Percentiles rank a stretch among this genome's conserved stretches.
Conservation (phyloP, 306 rosid genomes). For the Lathyrus tuberosus region DNA sequence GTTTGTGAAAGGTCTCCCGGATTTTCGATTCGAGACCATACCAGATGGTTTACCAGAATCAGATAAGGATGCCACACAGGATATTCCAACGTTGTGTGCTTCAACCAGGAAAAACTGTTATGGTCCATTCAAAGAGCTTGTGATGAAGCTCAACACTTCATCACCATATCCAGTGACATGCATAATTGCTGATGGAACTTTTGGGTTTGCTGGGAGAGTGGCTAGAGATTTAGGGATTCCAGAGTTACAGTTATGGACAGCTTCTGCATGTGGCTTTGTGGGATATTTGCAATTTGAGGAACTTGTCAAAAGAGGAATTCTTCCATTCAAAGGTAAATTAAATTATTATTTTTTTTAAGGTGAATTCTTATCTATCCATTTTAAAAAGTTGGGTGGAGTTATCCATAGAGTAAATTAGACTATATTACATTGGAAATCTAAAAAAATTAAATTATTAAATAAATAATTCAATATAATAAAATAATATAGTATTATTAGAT, state of each 20-base stretch:
- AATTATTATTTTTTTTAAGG: too few relatives aligned
- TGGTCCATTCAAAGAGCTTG: slow-evolving; percentile 26
- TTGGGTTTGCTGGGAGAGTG: slow-evolving; percentile 18
- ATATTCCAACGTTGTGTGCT: neutral
- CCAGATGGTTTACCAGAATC: slow-evolving; percentile 21
- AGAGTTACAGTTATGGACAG: slow-evolving; percentile 12
- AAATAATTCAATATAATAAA: too few relatives aligned
- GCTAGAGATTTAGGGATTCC: slow-evolving; percentile 16
- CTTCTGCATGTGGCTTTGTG: slow-evolving; percentile 12
- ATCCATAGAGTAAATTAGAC: too few relatives aligned
- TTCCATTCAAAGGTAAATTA: slow-evolving; percentile 35
- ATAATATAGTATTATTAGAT: too few relatives aligned
- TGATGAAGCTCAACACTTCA: slow-evolving; percentile 8
- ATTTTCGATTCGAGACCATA: slow-evolving; percentile 29
- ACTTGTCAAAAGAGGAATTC: slow-evolving; percentile 7
- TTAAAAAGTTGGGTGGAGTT: too few relatives aligned
- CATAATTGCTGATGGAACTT: slow-evolving; percentile 6
- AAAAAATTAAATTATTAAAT: too few relatives aligned
- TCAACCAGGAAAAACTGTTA: slow-evolving; percentile 1
- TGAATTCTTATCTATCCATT: too few relatives aligned
- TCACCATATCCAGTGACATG: slow-evolving; percentile 7
- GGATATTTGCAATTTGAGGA: slow-evolving; percentile 9
- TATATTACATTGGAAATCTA: too few relatives aligned
- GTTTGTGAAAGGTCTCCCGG: neutral
- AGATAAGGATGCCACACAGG: slow-evolving; percentile 27